Evolutionary conservation across 345 rosid genomes (phyloP).

Genomic region (Luvunga scandens): DNA sequence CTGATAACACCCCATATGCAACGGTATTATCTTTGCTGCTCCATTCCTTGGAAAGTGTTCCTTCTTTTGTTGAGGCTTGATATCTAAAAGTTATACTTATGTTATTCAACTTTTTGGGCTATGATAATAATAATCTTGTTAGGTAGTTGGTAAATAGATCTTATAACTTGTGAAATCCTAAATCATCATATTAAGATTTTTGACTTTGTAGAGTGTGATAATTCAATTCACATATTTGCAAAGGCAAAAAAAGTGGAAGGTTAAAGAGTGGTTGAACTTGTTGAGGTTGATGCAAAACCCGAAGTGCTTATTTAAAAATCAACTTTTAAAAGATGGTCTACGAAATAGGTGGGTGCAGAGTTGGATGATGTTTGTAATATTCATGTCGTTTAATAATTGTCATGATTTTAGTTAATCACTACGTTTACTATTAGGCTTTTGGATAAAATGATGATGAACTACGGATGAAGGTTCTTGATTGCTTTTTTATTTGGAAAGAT

Average conservation of each 20-base stretch:
- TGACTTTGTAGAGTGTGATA: constrained; percentile 52
- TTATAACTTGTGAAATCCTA: not conserved
- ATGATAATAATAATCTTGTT: not conserved
- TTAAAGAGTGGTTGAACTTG: constrained; percentile 82
- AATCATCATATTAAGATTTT: not conserved
- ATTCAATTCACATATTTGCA: constrained; percentile 45
- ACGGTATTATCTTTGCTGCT: too few species aligned
- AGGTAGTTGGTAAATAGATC: too few species aligned
- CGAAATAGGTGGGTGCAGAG: constrained; percentile 55
- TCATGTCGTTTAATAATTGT: not conserved
- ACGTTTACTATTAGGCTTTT: constrained; percentile 47
- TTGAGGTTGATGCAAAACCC: constrained; percentile 69
- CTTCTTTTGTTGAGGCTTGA: too few species aligned
- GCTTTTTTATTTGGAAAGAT: constrained; percentile 73
- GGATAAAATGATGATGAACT: constrained; percentile 72
- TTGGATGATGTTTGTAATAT: not conserved
- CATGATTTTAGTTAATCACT: constrained; percentile 8
- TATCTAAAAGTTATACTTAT: not conserved
- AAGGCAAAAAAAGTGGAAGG: constrained; percentile 83
- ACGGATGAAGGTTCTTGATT: constrained; percentile 63
- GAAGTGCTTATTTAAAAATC: constrained; percentile 47
- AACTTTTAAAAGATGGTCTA: constrained; percentile 66
- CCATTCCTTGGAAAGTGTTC: too few species aligned
- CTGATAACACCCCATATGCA: too few species aligned
- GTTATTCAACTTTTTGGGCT: constrained; percentile 17